Evolutionary conservation across 108 stramenopile genomes (phyloP).

Genomic region (Skeletonema grethae): DNA sequence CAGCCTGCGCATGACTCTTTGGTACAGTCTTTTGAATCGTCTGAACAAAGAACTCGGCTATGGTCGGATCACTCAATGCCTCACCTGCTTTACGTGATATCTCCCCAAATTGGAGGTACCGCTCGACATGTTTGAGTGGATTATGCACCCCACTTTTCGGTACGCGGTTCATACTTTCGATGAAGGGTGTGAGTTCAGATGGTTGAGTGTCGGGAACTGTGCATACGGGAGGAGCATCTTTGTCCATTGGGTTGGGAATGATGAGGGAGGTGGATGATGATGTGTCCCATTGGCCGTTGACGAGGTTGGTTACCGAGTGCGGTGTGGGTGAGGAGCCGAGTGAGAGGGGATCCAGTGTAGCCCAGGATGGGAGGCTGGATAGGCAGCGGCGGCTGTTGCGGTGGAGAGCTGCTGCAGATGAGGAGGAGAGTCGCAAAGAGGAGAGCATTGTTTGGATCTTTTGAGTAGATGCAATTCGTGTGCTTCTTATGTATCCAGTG

Average conservation of each 20-base stretch:
- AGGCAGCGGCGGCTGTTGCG: conserved; percentile 6
- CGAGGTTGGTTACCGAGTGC: conserved; percentile 69
- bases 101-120: conserved; percentile 89
- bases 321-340: conserved; percentile 66
- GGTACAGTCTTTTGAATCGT: conserved; percentile 93
- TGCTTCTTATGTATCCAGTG: no score
- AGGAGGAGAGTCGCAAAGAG: conserved; percentile 4
- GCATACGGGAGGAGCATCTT: conserved; percentile 65
- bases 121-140: conserved; percentile 90
- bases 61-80: conserved; percentile 71
- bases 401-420: background rate
- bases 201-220: conserved; percentile 75
- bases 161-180: conserved; percentile 68
- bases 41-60: conserved; percentile 88
- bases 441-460: conserved; percentile 8
- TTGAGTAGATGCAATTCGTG: no score
- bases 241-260: conserved; percentile 82
- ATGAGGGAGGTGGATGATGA: conserved; percentile 30
- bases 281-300: conserved; percentile 84
- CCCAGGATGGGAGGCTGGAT: conserved; percentile 69
- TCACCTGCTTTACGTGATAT: conserved; percentile 83
- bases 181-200: conserved; percentile 80
- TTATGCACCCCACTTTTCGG: conserved; percentile 89
- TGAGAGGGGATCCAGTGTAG: conserved; percentile 69
- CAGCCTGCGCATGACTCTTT: conserved; percentile 92